Percentiles rank a stretch among this genome's conserved stretches.
Evolutionary conservation across 495 filamentous ascomycete genomes (phyloP).

Genomic region (Penicillium daleae): DNA sequence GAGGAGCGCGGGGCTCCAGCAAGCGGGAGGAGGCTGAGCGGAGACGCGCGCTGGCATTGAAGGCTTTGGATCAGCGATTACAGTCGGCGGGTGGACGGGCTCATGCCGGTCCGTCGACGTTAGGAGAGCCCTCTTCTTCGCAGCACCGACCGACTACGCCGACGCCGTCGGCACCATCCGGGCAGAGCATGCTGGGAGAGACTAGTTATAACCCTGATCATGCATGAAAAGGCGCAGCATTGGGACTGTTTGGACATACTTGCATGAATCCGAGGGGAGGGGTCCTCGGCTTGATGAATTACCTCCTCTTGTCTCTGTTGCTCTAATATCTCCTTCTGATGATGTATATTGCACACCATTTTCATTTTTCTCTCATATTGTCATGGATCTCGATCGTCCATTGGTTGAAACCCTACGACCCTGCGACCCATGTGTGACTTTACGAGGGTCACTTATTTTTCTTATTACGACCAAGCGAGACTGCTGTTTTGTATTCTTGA

Average conservation of each 20-base stretch:
- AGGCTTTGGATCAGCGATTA: conserved; percentile 88
- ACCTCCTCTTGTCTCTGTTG: background rate
- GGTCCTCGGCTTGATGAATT: conserved; percentile 1
- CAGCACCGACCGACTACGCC: conserved; percentile 39
- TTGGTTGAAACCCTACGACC: background rate
- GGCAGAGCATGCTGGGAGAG: conserved; percentile 63
- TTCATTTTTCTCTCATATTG: conserved; percentile 2
- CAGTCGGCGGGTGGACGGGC: conserved; percentile 65
- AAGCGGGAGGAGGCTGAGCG: conserved; percentile 90
- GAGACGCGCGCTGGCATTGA: conserved; percentile 83
- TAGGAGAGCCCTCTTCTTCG: conserved; percentile 46
- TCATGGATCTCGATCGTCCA: background rate
- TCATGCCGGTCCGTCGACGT: conserved; percentile 36
- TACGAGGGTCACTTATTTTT: background rate
- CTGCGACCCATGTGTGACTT: conserved; percentile 8
- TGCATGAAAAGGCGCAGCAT: conserved; percentile 37
- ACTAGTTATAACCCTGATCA: conserved; percentile 70
- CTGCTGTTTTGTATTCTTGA: conserved; percentile 8
- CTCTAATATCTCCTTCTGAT: conserved; percentile 9
- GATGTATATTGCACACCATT: conserved; percentile 21
- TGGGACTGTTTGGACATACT: conserved; percentile 19
- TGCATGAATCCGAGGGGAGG: background rate
- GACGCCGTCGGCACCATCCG: conserved; percentile 35
- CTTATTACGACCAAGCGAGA: conserved; percentile 2
- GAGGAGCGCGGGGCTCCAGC: conserved; percentile 48